Evolutionary conservation across 345 rosid species (phyloP).

Genomic region (Mallotus nudiflorus): DNA sequence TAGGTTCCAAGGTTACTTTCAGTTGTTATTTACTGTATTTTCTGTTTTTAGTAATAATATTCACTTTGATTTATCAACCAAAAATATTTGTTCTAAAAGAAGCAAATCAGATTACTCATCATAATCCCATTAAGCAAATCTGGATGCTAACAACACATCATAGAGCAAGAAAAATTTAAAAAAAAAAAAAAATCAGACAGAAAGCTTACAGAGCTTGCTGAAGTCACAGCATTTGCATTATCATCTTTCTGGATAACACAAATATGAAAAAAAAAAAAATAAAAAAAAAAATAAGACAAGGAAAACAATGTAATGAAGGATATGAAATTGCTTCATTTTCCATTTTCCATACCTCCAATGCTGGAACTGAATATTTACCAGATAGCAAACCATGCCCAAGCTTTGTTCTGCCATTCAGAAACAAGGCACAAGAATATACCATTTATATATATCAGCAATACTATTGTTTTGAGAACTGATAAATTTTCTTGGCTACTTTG

Average conservation of each 20-base stretch:
- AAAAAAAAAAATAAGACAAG: not conserved
- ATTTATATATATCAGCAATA: not conserved
- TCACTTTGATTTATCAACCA: too few species aligned
- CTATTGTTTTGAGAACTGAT: not conserved
- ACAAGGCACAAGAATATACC: conserved; percentile 20
- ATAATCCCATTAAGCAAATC: not conserved
- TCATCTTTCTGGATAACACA: conserved; percentile 54
- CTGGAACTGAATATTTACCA: conserved; percentile 87
- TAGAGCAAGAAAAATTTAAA: too few species aligned
- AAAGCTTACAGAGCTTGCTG: conserved; percentile 47
- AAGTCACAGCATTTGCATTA: conserved; percentile 32
- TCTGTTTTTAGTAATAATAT: too few species aligned
- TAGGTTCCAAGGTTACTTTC: too few species aligned
- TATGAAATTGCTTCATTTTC: conserved; percentile 7
- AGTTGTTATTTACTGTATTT: too few species aligned
- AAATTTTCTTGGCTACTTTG: not conserved
- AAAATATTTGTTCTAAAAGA: too few species aligned
- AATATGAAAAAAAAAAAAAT: conserved; percentile 10
- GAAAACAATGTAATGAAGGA: conserved; percentile 7
- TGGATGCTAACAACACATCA: not conserved
- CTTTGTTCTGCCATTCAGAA: conserved; percentile 69
- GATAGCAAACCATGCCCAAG: conserved; percentile 95
- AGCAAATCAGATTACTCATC: not conserved
- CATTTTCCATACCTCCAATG: conserved; percentile 51
- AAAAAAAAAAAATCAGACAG: conserved; percentile 6